Conservation (phyloP, 257 asterid genomes). For the Mentha longifolia region DNA sequence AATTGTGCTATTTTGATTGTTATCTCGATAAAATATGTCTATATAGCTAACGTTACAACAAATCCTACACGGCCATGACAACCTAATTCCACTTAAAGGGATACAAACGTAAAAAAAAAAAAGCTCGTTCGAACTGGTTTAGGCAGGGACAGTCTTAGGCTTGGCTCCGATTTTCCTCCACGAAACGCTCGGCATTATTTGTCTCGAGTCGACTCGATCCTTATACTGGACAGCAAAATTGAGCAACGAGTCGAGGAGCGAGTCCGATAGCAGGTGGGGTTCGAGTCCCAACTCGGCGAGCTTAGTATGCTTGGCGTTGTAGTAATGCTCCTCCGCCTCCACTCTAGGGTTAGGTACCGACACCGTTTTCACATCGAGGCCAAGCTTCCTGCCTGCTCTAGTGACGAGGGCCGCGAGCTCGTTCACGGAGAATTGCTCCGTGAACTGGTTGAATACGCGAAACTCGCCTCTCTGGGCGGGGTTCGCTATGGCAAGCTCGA, state of each 20-base stretch:
- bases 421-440: conserved; percentile 95
- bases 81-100: conserved; percentile 10
- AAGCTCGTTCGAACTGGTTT: conserved; percentile 7
- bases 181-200: conserved; percentile 94
- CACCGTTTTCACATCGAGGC: conserved; percentile 70
- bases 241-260: conserved; percentile 92
- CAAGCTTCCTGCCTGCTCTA: conserved; percentile 84
- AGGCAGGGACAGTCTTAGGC: conserved; percentile 77
- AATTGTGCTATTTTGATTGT: not conserved
- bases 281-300: conserved; percentile 81
- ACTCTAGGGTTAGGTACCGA: conserved; percentile 95
- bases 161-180: conserved; percentile 86
- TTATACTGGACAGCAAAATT: conserved; percentile 73
- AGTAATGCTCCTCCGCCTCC: conserved; percentile 97
- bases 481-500: conserved; percentile 91
- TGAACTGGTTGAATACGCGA: conserved; percentile 92
- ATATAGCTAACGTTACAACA: conserved; percentile 16
- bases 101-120: conserved; percentile 6
- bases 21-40: not conserved
- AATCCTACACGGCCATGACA: not conserved
- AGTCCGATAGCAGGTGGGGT: conserved; percentile 91
- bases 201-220: conserved; percentile 81
- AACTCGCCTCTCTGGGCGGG: conserved; percentile 91
- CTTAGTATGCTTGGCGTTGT: conserved; percentile 92
- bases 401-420: conserved; percentile 86